These are phyloP conservation scores for Cymbopogon flexuosus DNA, from an alignment of 202 grass and related monocot genomes.

Conservation along the genomic window DNA sequence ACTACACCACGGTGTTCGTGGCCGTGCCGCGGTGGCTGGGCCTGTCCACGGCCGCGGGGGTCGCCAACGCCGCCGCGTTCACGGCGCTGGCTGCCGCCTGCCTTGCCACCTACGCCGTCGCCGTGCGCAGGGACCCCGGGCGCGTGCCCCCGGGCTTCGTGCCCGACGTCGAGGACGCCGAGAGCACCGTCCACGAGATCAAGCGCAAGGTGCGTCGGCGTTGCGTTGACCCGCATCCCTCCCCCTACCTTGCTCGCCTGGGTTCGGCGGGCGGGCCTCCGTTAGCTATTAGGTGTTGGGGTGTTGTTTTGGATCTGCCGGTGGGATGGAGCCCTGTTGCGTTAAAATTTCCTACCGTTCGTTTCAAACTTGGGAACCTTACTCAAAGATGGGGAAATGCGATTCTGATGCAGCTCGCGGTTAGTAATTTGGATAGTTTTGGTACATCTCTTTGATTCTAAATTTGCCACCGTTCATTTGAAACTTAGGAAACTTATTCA, in stretches of 20 bases:
- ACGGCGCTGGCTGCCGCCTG: slow-evolving; percentile 48
- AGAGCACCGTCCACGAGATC: slow-evolving; percentile 68
- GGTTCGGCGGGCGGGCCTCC: background rate
- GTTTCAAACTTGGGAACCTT: background rate
- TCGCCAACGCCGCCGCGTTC: slow-evolving; percentile 66
- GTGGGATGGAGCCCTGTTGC: background rate
- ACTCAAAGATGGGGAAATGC: background rate
- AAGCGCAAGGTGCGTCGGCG: slow-evolving; percentile 75
- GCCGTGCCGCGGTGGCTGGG: slow-evolving; percentile 70
- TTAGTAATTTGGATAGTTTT: background rate
- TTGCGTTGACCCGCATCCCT: background rate
- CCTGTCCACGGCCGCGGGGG: slow-evolving; percentile 56
- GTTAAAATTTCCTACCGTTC: background rate
- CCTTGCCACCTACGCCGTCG: slow-evolving; percentile 57
- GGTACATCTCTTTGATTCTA: background rate
- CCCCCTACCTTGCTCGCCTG: background rate
- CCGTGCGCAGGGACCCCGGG: slow-evolving; percentile 68
- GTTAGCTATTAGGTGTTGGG: background rate
- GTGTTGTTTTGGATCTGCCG: slow-evolving; percentile 18
- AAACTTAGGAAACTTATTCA: background rate
- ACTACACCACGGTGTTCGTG: slow-evolving; percentile 85
- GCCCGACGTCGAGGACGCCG: slow-evolving; percentile 63
- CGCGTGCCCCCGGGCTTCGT: slow-evolving; percentile 60
- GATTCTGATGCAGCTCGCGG: background rate
- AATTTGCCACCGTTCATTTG: background rate